Conservation (phyloP, 352 stramenopile genomes). For the Nothophytophthora sp. region DNA sequence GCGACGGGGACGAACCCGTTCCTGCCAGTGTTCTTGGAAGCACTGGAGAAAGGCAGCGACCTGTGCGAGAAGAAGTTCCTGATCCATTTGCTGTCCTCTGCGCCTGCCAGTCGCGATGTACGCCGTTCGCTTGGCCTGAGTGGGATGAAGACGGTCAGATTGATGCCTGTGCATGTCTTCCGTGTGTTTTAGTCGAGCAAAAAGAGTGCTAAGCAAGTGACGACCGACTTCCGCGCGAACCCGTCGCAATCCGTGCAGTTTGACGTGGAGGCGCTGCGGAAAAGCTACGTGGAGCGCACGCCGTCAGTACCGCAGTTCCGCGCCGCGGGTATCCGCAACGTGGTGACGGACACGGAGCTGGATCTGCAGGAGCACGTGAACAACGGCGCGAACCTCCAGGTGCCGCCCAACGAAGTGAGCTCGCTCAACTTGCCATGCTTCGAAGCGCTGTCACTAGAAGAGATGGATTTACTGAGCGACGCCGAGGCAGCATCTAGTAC, state of each 20-base stretch:
- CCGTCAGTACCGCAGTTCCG: constrained; percentile 79
- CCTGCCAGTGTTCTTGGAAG: constrained; percentile 84
- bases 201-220: constrained; percentile 75
- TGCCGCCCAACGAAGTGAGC: constrained; percentile 73
- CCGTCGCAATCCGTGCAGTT: constrained; percentile 48
- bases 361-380: constrained; percentile 85
- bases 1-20: constrained; percentile 81
- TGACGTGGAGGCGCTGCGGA: constrained; percentile 66
- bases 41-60: constrained; percentile 74
- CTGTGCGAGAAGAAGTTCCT: constrained; percentile 82
- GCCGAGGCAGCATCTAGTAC: constrained; percentile 24
- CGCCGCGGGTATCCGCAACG: constrained; percentile 72
- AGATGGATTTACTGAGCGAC: constrained; percentile 61
- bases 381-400: constrained; percentile 70
- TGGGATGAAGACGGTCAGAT: background rate
- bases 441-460: constrained; percentile 71
- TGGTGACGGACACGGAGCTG: constrained; percentile 79
- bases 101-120: constrained; percentile 51
- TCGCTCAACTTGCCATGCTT: constrained; percentile 67
- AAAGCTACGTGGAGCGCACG: constrained; percentile 75
- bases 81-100: constrained; percentile 58
- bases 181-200: constrained; percentile 39
- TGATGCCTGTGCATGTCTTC: constrained; percentile 13
- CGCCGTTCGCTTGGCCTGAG: constrained; percentile 2
- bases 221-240: constrained; percentile 63